A percentile compares a stretch with the other conserved stretches of the same genome.
phyloP scores from a whole-genome alignment of 106 monocot species.

The Triglochin maritima region DNA sequence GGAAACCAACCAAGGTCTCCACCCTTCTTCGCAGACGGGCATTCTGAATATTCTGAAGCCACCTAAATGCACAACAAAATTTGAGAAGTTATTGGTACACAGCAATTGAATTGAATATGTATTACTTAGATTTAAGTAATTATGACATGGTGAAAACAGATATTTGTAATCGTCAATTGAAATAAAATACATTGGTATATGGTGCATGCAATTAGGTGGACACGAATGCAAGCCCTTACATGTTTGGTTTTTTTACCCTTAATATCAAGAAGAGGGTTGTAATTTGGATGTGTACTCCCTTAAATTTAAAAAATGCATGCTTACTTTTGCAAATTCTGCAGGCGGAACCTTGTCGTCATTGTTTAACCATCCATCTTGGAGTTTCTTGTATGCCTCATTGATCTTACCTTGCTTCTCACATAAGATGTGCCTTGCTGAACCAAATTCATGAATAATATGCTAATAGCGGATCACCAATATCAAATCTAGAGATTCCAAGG shows the following conservation, averaged over 20 bases:
- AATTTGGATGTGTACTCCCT: too few relatives aligned
- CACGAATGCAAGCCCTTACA: too few relatives aligned
- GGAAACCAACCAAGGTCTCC: slow-evolving; percentile 99
- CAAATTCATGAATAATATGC: not conserved
- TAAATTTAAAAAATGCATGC: not conserved
- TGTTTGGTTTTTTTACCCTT: too few relatives aligned
- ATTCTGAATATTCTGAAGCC: slow-evolving; percentile 90
- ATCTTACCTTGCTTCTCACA: slow-evolving; percentile 98
- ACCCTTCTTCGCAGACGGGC: slow-evolving; percentile 97
- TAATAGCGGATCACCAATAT: not conserved
- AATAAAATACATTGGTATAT: too few relatives aligned
- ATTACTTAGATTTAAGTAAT: too few relatives aligned
- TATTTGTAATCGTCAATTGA: too few relatives aligned
- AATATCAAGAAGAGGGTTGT: too few relatives aligned
- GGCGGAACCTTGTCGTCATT: slow-evolving; percentile 99
- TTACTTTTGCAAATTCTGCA: slow-evolving; percentile 92
- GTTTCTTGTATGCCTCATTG: slow-evolving; percentile 93
- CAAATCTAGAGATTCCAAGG: not conserved
- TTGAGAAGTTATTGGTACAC: not conserved
- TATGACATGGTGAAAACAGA: too few relatives aligned
- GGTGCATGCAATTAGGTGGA: too few relatives aligned
- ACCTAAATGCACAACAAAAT: slow-evolving; percentile 27
- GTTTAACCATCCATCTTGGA: slow-evolving; percentile 89
- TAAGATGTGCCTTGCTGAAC: slow-evolving; percentile 81
- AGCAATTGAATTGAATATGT: too few relatives aligned